Conservation (phyloP, 208 protist genomes). For the Angomonas deanei region DNA sequence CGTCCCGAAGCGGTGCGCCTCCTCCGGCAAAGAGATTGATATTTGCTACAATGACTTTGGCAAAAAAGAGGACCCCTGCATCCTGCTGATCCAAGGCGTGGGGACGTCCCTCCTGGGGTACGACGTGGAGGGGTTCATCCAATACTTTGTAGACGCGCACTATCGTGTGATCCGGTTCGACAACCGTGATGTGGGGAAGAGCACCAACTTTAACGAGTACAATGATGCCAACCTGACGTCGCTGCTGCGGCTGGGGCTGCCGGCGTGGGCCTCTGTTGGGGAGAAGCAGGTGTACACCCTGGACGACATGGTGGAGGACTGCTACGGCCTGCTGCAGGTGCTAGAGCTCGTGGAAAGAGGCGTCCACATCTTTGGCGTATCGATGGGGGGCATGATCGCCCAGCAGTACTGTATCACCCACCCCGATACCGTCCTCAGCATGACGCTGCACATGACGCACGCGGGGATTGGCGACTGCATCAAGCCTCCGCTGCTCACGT, state of each 20-base stretch:
- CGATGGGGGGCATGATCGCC: slow-evolving; percentile 82
- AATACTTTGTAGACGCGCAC: slow-evolving; percentile 31
- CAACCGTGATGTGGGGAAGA: slow-evolving; percentile 65
- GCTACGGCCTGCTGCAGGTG: slow-evolving; percentile 39
- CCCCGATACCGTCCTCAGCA: slow-evolving; percentile 43
- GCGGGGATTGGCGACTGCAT: slow-evolving; percentile 29
- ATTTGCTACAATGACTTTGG: slow-evolving; percentile 82
- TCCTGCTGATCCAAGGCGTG: slow-evolving; percentile 66
- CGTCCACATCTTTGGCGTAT: slow-evolving; percentile 64
- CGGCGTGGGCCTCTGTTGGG: slow-evolving; percentile 36
- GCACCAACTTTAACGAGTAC: slow-evolving; percentile 50
- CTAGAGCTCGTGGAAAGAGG: slow-evolving; percentile 13
- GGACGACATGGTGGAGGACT: slow-evolving; percentile 68
- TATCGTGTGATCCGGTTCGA: slow-evolving; percentile 80
- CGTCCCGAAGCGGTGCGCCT: slow-evolving; percentile 22
- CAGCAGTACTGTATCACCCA: slow-evolving; percentile 61
- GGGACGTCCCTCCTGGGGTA: slow-evolving; percentile 23
- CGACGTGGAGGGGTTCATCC: slow-evolving; percentile 25
- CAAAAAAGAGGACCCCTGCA: slow-evolving; percentile 40
- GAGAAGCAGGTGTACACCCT: slow-evolving; percentile 51
- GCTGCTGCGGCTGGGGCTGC: slow-evolving; percentile 37
- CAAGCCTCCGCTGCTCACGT: slow-evolving; percentile 25
- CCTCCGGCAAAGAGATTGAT: slow-evolving; percentile 49
- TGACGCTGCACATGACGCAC: slow-evolving; percentile 58
- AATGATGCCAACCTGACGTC: slow-evolving; percentile 5